phyloP scores from a whole-genome alignment of 805 yeast species.

The Cyberlindnera mrakii region DNA sequence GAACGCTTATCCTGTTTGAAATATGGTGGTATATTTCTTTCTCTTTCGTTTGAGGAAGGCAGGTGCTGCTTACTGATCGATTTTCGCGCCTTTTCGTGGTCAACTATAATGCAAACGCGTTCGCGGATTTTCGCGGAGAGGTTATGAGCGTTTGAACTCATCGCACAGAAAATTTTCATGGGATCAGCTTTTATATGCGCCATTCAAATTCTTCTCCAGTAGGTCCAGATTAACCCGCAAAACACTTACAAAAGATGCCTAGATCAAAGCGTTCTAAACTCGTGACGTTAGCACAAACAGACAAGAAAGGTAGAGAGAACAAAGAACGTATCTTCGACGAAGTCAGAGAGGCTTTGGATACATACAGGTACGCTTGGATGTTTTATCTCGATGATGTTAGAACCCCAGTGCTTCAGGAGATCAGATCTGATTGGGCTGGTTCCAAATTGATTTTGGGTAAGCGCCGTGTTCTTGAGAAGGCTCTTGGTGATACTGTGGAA shows the following conservation, averaged over 20 bases:
- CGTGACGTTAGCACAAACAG: conserved; percentile 92
- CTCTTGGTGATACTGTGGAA: conserved; percentile 80
- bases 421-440: conserved; percentile 89
- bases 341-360: conserved; percentile 74
- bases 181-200: background rate
- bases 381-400: conserved; percentile 86
- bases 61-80: too few relatives aligned
- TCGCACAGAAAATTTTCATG: conserved; percentile 4
- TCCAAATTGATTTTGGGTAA: conserved; percentile 87
- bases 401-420: conserved; percentile 90
- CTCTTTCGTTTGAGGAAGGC: too few relatives aligned
- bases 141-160: conserved; percentile 3
- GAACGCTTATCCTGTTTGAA: too few relatives aligned
- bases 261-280: conserved; percentile 95
- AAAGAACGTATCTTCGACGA: conserved; percentile 90
- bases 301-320: conserved; percentile 90
- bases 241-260: conserved; percentile 55
- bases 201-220: background rate
- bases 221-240: background rate
- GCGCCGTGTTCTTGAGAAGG: conserved; percentile 87
- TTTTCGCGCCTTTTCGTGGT: too few relatives aligned
- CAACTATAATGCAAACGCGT: background rate
- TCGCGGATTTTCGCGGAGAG: background rate
- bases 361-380: conserved; percentile 76
- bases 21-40: too few relatives aligned